Evolutionary conservation across 2,329 filamentous ascomycete species (phyloP).

Genomic region (Alternaria arborescens): DNA sequence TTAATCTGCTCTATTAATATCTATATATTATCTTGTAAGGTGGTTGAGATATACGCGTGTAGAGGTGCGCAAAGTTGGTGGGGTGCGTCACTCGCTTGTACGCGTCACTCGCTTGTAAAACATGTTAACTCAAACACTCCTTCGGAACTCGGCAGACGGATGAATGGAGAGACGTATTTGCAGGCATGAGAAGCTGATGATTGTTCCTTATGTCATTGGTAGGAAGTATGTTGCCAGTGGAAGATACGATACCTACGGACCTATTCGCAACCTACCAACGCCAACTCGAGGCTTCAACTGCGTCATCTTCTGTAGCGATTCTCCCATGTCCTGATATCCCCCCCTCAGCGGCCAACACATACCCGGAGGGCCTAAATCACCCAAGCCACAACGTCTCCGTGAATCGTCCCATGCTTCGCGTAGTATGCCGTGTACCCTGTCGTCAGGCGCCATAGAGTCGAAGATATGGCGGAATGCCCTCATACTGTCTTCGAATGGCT

Average conservation of each 20-base stretch:
- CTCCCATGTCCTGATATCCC: not conserved
- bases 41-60: too few species aligned
- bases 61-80: too few species aligned
- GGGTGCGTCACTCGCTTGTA: too few species aligned
- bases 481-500: not conserved
- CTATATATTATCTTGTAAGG: too few species aligned
- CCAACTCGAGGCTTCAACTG: not conserved
- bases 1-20: too few species aligned
- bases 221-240: not conserved
- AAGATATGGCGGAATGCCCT: not conserved
- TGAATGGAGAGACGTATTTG: not conserved
- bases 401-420: not conserved
- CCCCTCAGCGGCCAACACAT: not conserved
- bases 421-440: not conserved
- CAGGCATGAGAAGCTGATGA: not conserved
- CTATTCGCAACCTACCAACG: not conserved
- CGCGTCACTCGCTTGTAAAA: too few species aligned
- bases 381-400: not conserved
- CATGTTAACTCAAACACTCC: not conserved
- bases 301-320: not conserved
- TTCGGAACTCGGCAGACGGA: not conserved
- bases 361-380: not conserved
- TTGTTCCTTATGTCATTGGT: not conserved
- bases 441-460: not conserved
- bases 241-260: not conserved